These are phyloP conservation scores for Umbelopsis sp. DNA, from an alignment of 371 early-diverging fungal species.

Conservation along the genomic window DNA sequence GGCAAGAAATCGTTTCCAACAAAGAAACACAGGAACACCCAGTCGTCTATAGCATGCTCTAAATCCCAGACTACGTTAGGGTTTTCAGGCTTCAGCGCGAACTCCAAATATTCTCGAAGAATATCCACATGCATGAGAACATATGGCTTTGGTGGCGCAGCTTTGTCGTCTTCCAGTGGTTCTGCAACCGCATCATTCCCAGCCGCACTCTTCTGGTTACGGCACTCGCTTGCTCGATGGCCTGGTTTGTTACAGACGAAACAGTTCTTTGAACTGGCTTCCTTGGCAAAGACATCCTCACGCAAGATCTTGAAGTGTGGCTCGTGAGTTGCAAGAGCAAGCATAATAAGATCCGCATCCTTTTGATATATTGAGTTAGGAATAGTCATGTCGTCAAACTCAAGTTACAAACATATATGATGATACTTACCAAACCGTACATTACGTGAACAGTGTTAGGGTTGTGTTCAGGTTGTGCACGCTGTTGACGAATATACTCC, in stretches of 20 bases:
- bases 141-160: slow-evolving; percentile 77
- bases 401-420: not conserved
- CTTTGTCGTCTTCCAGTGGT: slow-evolving; percentile 61
- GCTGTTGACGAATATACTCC: slow-evolving; percentile 94
- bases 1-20: slow-evolving; percentile 99
- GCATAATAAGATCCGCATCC: slow-evolving; percentile 99
- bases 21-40: slow-evolving; percentile 99
- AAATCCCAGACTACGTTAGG: slow-evolving; percentile 78
- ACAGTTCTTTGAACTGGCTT: slow-evolving; percentile 66
- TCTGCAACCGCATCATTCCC: slow-evolving; percentile 22
- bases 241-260: slow-evolving; percentile 84
- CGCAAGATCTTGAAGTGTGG: slow-evolving; percentile 96
- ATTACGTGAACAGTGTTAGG: slow-evolving; percentile 94
- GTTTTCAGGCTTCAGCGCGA: slow-evolving; percentile 74
- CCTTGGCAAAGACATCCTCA: slow-evolving; percentile 91
- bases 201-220: slow-evolving; percentile 44
- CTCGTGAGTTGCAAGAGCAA: slow-evolving; percentile 98
- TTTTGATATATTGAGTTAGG: slow-evolving; percentile 27
- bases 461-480: slow-evolving; percentile 77
- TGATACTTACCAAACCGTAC: slow-evolving; percentile 80
- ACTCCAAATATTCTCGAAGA: slow-evolving; percentile 92
- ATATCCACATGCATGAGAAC: slow-evolving; percentile 88
- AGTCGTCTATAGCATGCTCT: slow-evolving; percentile 97
- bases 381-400: not conserved
- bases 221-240: slow-evolving; percentile 81